Evolutionary conservation across 305 asterid genomes (phyloP), one percentile per base, ranked within the genome.

Genomic region (Coffea humblotiana): DNA sequence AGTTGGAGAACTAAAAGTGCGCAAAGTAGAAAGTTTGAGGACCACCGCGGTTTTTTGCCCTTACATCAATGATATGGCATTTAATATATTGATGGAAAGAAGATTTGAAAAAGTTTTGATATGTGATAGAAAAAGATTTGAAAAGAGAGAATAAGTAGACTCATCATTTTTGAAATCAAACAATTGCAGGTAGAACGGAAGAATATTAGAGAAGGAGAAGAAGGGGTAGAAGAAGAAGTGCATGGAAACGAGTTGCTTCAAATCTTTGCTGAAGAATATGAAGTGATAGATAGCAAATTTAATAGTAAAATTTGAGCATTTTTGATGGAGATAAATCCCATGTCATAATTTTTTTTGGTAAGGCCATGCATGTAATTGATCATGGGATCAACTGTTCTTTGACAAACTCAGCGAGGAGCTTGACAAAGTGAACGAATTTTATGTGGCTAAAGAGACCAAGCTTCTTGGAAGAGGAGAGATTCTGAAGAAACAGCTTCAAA

Each of bases 381-480:
- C 1, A 29, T 82, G 92, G 99, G 92, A 92, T 61, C 88, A 82
- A 51, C 58, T 81, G 66, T 95, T 94, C 75, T 90, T 94, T 51
- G 95, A 91, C 74, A 87, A 79, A 84, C 78, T 94, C 78, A 93
- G 92, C 15, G 95, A 88, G 8, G 99, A 95, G 83, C 87, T 91
- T 2, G 89, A 88, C 72, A 95, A 95, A 84, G 97, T 95, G 76
- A 90, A 93, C 84, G 85, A 87, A 68, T 95, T 95, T 80, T 94
- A 92, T 83, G 82, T 74, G 67, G 87, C 82, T 3, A 95, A 90
- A 85, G 99, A 95, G 73, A 75, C 74, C 3, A 97, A 94, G 74
- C 92, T 94, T 81, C 84, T 94, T 5, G 95, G 92, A 74, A 92
- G 97, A 80, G 99, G 96, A 4, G 94, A 92, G 6, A 78, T 80